Evolutionary conservation across 495 filamentous ascomycete genomes (phyloP).

Genomic region (Penicillium longicatenatum): DNA sequence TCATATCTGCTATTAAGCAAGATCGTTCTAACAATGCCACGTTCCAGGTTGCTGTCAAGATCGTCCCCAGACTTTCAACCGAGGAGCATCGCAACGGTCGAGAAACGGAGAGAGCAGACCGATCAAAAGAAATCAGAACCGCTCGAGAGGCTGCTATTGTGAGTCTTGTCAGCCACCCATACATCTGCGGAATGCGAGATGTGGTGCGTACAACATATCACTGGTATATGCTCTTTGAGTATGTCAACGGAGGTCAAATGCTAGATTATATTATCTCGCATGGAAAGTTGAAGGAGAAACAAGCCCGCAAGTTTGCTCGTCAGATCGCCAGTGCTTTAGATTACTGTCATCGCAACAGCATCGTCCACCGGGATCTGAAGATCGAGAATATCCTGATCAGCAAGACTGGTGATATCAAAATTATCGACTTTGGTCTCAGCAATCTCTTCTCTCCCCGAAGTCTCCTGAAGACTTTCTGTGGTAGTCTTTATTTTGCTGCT

Average conservation of each 20-base stretch:
- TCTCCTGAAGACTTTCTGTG: conserved; percentile 95
- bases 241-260: conserved; percentile 99
- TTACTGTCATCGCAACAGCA: conserved; percentile 98
- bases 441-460: conserved; percentile 90
- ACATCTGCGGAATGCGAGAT: conserved; percentile 96
- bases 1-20: background rate
- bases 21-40: background rate
- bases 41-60: conserved; percentile 89
- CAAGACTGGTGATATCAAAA: conserved; percentile 99
- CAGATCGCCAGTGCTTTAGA: conserved; percentile 98
- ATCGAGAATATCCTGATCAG: conserved; percentile 99
- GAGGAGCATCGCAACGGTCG: conserved; percentile 80
- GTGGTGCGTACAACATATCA: conserved; percentile 94
- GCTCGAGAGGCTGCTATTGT: conserved; percentile 97
- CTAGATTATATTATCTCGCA: conserved; percentile 99
- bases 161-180: conserved; percentile 90
- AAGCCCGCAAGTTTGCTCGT: conserved; percentile 94
- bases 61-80: conserved; percentile 86
- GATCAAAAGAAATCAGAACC: conserved; percentile 95
- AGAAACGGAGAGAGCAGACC: conserved; percentile 85
- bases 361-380: conserved; percentile 96
- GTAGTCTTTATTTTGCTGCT: conserved; percentile 96
- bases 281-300: conserved; percentile 96
- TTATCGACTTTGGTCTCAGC: conserved; percentile 98
- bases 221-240: conserved; percentile 99